These are phyloP conservation scores for Astrothelium macrocarpum DNA, from an alignment of 495 filamentous ascomycete species.

Conservation along the genomic window DNA sequence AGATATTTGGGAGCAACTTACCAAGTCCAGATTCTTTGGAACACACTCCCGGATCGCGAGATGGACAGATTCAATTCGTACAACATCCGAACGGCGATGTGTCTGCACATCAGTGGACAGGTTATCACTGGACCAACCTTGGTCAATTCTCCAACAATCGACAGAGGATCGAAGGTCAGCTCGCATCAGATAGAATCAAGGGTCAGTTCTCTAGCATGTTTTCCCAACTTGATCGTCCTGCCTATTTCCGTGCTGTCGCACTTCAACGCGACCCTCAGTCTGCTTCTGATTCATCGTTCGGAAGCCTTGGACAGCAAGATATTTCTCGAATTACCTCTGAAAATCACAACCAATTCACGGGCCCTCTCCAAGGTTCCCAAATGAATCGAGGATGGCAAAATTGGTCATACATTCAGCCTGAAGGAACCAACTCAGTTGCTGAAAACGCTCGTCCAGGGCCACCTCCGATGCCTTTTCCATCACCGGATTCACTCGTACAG, in stretches of 20 bases:
- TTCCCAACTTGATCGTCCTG: constrained; percentile 23
- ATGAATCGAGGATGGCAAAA: background rate
- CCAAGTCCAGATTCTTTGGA: no score
- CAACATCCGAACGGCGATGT: constrained; percentile 33
- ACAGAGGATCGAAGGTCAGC: constrained; percentile 29
- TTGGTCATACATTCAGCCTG: background rate
- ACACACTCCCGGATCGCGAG: no score
- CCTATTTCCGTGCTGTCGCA: constrained; percentile 31
- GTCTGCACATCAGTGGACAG: constrained; percentile 33
- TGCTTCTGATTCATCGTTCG: background rate
- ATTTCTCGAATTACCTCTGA: background rate
- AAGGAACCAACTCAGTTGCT: no score
- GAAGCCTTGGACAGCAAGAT: background rate
- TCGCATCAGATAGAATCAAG: constrained; percentile 26
- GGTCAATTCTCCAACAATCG: constrained; percentile 29
- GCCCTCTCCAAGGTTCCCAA: background rate
- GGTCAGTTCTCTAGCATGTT: constrained; percentile 23
- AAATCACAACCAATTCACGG: background rate
- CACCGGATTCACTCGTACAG: no score
- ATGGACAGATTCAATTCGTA: constrained; percentile 30
- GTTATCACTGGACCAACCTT: constrained; percentile 30
- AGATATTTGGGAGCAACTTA: constrained; percentile 20
- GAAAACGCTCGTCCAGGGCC: no score
- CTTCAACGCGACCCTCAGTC: constrained; percentile 21
- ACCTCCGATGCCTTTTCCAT: no score